Base-by-base conservation (phyloP, 116 monocot genomes). In the Phalaenopsis hybrid region DNA sequence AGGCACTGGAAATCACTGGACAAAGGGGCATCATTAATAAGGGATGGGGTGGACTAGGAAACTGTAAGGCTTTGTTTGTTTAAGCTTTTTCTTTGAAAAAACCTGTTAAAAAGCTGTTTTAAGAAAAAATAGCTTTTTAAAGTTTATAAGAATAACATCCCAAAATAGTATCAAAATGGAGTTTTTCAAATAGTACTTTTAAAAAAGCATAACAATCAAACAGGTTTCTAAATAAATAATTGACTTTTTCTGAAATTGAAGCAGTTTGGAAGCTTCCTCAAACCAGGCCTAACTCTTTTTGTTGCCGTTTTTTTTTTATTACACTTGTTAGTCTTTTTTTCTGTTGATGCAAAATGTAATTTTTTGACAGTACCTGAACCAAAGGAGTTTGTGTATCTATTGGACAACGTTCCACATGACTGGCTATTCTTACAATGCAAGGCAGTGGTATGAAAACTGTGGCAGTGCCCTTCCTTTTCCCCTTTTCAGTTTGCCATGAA, bases 341-440 rank as follows among this genome's bases (percentile, higher is more conserved):
- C 4, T 49, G 6, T 34, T 74, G 28, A 48, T 81, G 8, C 17
- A 12, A 61, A 73, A 44, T 28, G 23, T 74, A 15, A 12, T 77
- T 57, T 70, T 80, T 76, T 77, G 67, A 34, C 89, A 96, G 96
- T 94, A 86, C 83, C 87, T 79, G 89, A 94, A 84, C 92, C 94
- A 4, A 96, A 92, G 76, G 91, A 96, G 13, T 90, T 83, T 84
- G 85, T 99, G 8, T 98, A 95, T 90, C 82, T 89, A 70, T 81
- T 99, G 86, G 99, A 99, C 52, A 99, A 93, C 80, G 87, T 92
- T 83, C 95, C 95, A 43, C 99, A 95, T 85, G 99, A 99, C 79
- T 99, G 99, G 95, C 83, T 99, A 28, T 99, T 99, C 79, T 88
- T 92, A 79, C 99, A 92, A 68, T 99, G 99, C 80, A 93, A 90